Conservation (phyloP, 768 basidiomycete species). For the Floccularia luteovirens region DNA sequence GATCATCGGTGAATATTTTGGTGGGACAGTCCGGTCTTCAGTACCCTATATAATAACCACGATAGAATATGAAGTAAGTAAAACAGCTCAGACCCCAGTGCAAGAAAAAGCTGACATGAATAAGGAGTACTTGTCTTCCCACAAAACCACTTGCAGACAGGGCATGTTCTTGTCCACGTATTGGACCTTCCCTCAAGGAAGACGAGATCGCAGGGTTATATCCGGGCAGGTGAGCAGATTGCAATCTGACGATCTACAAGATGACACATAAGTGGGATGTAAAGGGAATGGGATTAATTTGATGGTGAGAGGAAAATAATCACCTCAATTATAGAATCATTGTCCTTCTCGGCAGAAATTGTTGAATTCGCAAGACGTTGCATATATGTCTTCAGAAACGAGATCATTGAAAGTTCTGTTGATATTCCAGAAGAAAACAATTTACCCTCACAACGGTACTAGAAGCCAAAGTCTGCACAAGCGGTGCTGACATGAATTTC, state of each 20-base stretch:
- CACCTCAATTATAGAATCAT: background rate
- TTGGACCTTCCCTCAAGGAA: slow-evolving; percentile 63
- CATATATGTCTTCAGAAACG: slow-evolving; percentile 1
- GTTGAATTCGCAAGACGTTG: background rate
- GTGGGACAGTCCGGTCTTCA: slow-evolving; percentile 45
- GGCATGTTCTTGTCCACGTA: slow-evolving; percentile 50
- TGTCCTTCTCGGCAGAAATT: background rate
- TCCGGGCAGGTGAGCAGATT: slow-evolving; percentile 68
- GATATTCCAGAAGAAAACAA: no score
- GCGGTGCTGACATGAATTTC: slow-evolving; percentile 71
- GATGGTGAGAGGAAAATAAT: background rate
- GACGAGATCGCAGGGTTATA: slow-evolving; percentile 76
- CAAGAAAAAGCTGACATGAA: slow-evolving; percentile 41
- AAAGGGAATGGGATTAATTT: no score
- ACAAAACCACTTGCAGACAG: slow-evolving; percentile 45
- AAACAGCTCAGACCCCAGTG: background rate
- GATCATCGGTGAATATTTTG: slow-evolving; percentile 44
- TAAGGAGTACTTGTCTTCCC: slow-evolving; percentile 45
- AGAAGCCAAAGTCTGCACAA: slow-evolving; percentile 61
- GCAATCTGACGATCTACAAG: slow-evolving; percentile 66
- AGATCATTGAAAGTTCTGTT: background rate
- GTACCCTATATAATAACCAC: slow-evolving; percentile 45
- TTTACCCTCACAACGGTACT: slow-evolving; percentile 55
- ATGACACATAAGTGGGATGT: background rate
- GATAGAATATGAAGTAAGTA: slow-evolving; percentile 1